Percentiles rank a stretch among this genome's conserved stretches.
Evolutionary conservation across 306 rosid species (phyloP).

Genomic region (Oemleria cerasiformis): DNA sequence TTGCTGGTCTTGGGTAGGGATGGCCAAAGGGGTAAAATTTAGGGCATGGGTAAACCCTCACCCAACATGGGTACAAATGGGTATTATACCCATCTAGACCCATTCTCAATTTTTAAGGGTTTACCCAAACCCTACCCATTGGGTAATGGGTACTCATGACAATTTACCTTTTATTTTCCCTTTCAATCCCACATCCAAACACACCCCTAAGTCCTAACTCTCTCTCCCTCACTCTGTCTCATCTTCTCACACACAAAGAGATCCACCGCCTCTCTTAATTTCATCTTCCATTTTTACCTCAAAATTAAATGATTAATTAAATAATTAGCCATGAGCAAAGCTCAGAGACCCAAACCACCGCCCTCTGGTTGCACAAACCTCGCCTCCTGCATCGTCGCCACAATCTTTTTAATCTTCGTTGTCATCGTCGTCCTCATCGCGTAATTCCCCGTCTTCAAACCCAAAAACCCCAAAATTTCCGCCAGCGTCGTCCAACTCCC

Average conservation of each 20-base stretch:
- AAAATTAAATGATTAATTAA: not conserved
- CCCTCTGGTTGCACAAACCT: constrained; percentile 82
- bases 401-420: constrained; percentile 60
- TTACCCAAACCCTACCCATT: too few species aligned
- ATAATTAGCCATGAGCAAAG: constrained; percentile 43
- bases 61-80: too few species aligned
- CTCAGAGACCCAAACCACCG: constrained; percentile 46
- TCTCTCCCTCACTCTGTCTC: not conserved
- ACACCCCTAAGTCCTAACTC: not conserved
- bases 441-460: constrained; percentile 78
- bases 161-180: too few species aligned
- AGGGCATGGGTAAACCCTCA: too few species aligned
- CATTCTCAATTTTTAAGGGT: too few species aligned
- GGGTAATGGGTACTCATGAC: too few species aligned
- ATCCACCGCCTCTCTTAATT: not conserved
- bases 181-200: not conserved
- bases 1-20: too few species aligned
- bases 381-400: constrained; percentile 84
- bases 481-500: constrained; percentile 76
- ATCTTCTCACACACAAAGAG: not conserved
- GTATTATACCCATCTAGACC: too few species aligned
- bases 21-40: too few species aligned
- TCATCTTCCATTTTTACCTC: not conserved
- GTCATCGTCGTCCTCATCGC: constrained; percentile 51
- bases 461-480: constrained; percentile 65